Evolutionary conservation across 139 green algal genomes (phyloP), one percentile per base, ranked within the genome.

Genomic region (Asterochloris erici): DNA sequence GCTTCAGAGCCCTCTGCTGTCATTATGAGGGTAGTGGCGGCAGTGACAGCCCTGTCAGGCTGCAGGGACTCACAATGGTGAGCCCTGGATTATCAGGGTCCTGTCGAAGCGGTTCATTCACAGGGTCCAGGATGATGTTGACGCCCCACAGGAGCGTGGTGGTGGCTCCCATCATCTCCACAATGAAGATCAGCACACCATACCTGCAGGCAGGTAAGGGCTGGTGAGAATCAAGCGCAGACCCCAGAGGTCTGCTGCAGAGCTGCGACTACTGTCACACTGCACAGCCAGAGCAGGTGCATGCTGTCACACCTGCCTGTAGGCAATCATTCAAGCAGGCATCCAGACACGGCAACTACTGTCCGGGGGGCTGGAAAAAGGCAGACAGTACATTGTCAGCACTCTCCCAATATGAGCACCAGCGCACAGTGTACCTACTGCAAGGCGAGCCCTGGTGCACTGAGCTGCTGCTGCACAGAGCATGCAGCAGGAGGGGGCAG

Each of bases 101-200:
- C 64, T 66, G 60, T 47, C n/a, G 61, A 12, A 84, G 61, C 21
- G 63, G 68, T 28, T 87, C 79, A 75, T 82, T 74, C 24, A 82
- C 83, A 1, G 83, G 79, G 26, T 84, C 74, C 38, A 84, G 29
- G 12, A 87, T 21, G 24, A 84, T 79, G n/a, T 87, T 84, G 14
- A 87, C 47, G 4, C 83, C 81, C 27, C 81, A 87, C 47, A 84
- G 23, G 9, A 84, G 24, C 0, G 83, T 87, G 63, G 83, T 79
- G 24, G 79, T 87, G 38, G 79, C 79, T 73, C 83, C 83, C 69
- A 83, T 61, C 47, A 84, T 82, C 83, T 87, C 83, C 24, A 87
- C 27, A 64, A 78, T 66, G 64, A 87, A n/a, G 15, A 87, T 68
- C 14, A 87, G 21, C 28, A 70, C 63, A 11, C 83, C 83, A 61